A percentile compares a stretch with the other conserved stretches of the same genome.
These are phyloP conservation scores for Hura crepitans DNA, from an alignment of 441 rosid species.

Conservation along the genomic window DNA sequence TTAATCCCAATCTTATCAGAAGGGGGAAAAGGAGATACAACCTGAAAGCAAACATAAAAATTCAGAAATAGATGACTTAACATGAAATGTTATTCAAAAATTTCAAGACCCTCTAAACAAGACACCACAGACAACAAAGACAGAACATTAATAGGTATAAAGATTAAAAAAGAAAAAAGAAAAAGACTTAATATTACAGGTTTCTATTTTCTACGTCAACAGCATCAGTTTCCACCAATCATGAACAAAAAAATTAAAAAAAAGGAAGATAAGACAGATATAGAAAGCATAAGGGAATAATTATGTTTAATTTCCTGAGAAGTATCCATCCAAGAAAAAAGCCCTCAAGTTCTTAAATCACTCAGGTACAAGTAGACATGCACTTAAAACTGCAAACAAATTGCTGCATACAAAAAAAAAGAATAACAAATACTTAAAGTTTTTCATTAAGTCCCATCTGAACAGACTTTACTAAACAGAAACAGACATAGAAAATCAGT, in stretches of 20 bases:
- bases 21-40: slow-evolving; percentile 88
- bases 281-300: not conserved
- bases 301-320: not conserved
- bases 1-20: slow-evolving; percentile 93
- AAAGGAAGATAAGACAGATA: not conserved
- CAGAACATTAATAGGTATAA: not conserved
- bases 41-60: slow-evolving; percentile 33
- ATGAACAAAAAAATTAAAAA: not conserved
- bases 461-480: not conserved
- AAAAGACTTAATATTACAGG: not conserved
- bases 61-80: slow-evolving; percentile 9
- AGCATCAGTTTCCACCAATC: not conserved
- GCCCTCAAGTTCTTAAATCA: not conserved
- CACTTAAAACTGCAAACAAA: not conserved
- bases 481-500: not conserved
- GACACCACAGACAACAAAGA: not conserved
- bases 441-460: not conserved
- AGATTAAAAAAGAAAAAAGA: not conserved
- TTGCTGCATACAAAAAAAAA: not conserved
- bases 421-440: not conserved
- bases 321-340: not conserved
- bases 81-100: not conserved
- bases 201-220: not conserved
- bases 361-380: not conserved
- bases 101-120: not conserved